Base-by-base conservation (phyloP, 164 flowering plant species). In the Aristolochia fimbriata region DNA sequence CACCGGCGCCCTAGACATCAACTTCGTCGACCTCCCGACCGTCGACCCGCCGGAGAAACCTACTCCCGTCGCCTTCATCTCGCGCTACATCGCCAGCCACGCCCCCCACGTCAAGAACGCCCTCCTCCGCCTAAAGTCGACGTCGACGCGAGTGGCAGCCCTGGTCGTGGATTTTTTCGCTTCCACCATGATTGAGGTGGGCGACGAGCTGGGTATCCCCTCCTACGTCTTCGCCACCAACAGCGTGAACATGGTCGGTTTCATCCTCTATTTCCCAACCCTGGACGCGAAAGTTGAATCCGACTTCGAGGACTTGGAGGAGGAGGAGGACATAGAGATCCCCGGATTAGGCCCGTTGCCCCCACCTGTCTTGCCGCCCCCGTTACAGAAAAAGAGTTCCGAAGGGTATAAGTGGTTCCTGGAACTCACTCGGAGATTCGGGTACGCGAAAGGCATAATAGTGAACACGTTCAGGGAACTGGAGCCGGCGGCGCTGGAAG, bases 221-320 rank as follows among this genome's bases (percentile, higher is more conserved):
- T 55, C 73, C 3, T 81, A 75, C 64, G 5, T 76, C 21, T 76
- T 51, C 73, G 72, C 70, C 67, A 45, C 80, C 0, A 72, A 76
- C 9, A 27, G 63, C 31, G 73, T 70, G 0, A 55, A 51, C 15
- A 2, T 51, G 4, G 65, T 76, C 15, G 69, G 61, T 2, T 24
- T 76, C 57, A n/a, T 68, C 55, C 57, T 71, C 13, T 56, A 77
- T 49, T 50, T 76, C 55, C 73, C 60, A 5, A 49, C n/a, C 15
- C 50, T 63, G 9, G 14, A 65, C 20, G 25, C 55, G 1, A 47
- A 58, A 48, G 51, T 55, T 8, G 1, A 56, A 0, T 51, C 67
- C 30, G 68, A 64, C 33, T 66, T 62, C 24, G 20, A 6, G 3
- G 68, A 77, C 37, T 43, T 19, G 6, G 55, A 50, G 0, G n/a